Evolutionary conservation across 2,329 filamentous ascomycete genomes (phyloP).

Genomic region (Grosmannia clavigera): DNA sequence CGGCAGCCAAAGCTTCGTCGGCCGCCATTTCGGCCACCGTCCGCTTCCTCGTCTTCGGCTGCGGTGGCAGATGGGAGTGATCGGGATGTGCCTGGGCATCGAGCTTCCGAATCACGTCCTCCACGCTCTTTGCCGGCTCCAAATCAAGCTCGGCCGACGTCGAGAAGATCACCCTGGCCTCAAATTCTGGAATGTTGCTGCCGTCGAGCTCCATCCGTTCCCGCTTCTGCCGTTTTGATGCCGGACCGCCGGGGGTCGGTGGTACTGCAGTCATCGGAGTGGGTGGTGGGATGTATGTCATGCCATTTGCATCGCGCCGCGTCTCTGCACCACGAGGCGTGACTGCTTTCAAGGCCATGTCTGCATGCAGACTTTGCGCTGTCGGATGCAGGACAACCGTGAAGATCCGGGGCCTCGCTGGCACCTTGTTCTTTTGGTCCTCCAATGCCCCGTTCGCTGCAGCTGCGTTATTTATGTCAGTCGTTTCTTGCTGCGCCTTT

Average conservation of each 20-base stretch:
- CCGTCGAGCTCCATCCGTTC: constrained; percentile 66
- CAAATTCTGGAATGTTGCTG: constrained; percentile 59
- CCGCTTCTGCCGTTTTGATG: constrained; percentile 56
- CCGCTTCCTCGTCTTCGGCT: constrained; percentile 81
- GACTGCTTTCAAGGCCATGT: constrained; percentile 60
- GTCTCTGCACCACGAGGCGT: constrained; percentile 42
- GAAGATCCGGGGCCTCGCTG: constrained; percentile 51
- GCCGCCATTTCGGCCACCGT: constrained; percentile 91
- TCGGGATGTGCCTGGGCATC: constrained; percentile 63
- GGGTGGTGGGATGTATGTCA: constrained; percentile 43
- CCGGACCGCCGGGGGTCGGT: constrained; percentile 43
- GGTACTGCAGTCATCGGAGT: constrained; percentile 50
- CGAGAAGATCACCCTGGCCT: constrained; percentile 61
- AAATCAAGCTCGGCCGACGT: constrained; percentile 66
- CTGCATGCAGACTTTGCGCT: constrained; percentile 57
- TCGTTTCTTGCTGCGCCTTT: neutral
- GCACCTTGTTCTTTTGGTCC: constrained; percentile 28
- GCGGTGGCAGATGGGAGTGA: constrained; percentile 63
- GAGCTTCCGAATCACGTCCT: constrained; percentile 60
- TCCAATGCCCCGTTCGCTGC: constrained; percentile 36
- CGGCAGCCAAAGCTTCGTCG: constrained; percentile 82
- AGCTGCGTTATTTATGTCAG: constrained; percentile 44
- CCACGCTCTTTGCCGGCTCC: constrained; percentile 57
- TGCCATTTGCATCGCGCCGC: constrained; percentile 8
- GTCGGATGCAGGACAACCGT: constrained; percentile 84